Evolutionary conservation across 495 filamentous ascomycete species (phyloP), one percentile per base, ranked within the genome.

Genomic region (Neurospora sp.): DNA sequence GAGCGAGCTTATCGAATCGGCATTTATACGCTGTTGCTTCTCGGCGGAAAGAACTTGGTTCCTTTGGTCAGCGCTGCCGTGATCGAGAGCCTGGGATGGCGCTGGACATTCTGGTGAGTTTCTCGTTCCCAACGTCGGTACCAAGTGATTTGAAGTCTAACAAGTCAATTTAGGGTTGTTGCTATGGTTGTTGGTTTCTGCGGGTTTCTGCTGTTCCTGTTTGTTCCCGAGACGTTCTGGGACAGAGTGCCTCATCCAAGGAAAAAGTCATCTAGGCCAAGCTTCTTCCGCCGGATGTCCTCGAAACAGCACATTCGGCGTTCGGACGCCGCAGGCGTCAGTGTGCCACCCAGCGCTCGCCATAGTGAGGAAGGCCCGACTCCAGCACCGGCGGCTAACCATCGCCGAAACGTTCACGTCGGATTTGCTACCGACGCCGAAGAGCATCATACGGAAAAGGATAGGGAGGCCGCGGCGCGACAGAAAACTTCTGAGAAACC

Each of bases 201-300:
- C 75, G 87, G 92, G 54, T 77, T 87, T 10, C 81, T 96, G 1
- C 84, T 98, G 1, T 97, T 97, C 77, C 85, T 99, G 72, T 97
- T 97, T 77, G 92, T 97, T 7, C 96, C 96, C 0, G 96, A 99
- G 82, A 97, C 95, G 0, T 97, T 97, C 78, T 98, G 96, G 96
- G 94, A 98, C 78, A 87, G 96, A 27, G 91, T 91, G 4, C 95
- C 95, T 3, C 84, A 87, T 54, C 92, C 77, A 4, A 88, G 88
- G 74, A 81, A 81, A 71, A 73, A 77, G 70, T 72, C 75, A 23
- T 62, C 69, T 10, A 79, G 82, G 66, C 79, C 82, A 4, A 81
- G 78, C 18, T 78, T 85, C 72, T 82, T 86, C 49, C 83, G 81
- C 12, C 79, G 84, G 10, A 77, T 79, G 37, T 87, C 84, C 2